phyloP scores from a whole-genome alignment of 805 yeast genomes.

The Candida chilensis region DNA sequence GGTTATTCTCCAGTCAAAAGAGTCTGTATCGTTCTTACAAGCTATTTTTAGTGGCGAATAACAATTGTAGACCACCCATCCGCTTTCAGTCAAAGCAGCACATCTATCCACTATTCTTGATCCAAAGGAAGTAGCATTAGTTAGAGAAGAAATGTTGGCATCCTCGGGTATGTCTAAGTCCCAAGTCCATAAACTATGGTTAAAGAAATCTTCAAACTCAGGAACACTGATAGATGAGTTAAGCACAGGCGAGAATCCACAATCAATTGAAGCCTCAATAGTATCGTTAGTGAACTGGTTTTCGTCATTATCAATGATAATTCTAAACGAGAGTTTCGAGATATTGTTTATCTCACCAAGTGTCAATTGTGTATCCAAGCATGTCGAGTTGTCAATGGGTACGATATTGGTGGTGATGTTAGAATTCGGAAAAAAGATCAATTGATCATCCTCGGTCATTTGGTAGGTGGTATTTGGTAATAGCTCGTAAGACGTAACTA shows the following conservation, averaged over 20 bases:
- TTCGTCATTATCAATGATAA: constrained; percentile 20
- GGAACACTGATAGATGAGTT: constrained; percentile 21
- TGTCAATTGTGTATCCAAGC: constrained; percentile 24
- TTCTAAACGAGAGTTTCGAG: constrained; percentile 13
- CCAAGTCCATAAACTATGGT: constrained; percentile 69
- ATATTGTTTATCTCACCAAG: neutral
- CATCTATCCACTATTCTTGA: constrained; percentile 18
- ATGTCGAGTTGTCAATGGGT: constrained; percentile 5
- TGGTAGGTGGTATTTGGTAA: constrained; percentile 17
- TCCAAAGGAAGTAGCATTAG: constrained; percentile 1
- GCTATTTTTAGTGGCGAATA: constrained; percentile 39
- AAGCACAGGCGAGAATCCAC: constrained; percentile 66
- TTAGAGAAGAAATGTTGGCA: constrained; percentile 7
- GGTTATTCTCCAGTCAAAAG: constrained; percentile 35
- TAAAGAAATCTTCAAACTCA: constrained; percentile 18
- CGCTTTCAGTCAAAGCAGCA: constrained; percentile 17
- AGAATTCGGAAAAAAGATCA: constrained; percentile 12
- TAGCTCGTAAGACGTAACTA: constrained; percentile 17
- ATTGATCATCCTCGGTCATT: constrained; percentile 6
- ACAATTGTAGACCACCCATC: constrained; percentile 64
- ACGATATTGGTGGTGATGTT: constrained; percentile 4
- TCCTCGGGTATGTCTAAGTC: constrained; percentile 40
- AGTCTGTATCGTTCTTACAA: constrained; percentile 37
- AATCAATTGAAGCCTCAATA: constrained; percentile 26
- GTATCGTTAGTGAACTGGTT: constrained; percentile 25